Percentiles rank a stretch among this genome's conserved stretches.
These are phyloP conservation scores for Moniliella sp. DNA, from an alignment of 1,284 basidiomycete species.

Conservation along the genomic window DNA sequence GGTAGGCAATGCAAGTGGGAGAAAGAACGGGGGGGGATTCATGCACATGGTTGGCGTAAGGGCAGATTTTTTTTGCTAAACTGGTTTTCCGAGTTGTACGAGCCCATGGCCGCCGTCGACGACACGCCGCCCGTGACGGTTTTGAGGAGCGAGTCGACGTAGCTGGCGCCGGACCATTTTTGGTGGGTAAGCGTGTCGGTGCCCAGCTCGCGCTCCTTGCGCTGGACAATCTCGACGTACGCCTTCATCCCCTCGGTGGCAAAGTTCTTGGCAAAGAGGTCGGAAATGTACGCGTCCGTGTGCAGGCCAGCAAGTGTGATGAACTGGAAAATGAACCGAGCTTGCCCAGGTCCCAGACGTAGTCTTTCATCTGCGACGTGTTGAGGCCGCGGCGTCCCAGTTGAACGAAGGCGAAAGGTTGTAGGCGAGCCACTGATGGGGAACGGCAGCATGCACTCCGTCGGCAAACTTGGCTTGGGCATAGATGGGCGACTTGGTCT, in stretches of 20 bases:
- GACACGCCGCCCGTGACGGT: slow-evolving; percentile 23
- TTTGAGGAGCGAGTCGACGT: slow-evolving; percentile 28
- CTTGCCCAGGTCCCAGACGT: slow-evolving; percentile 28
- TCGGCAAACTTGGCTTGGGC: slow-evolving; percentile 60
- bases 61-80: slow-evolving; percentile 23
- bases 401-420: slow-evolving; percentile 84
- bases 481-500: slow-evolving; percentile 65
- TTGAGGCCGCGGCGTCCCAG: slow-evolving; percentile 66
- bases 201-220: slow-evolving; percentile 30
- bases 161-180: slow-evolving; percentile 28
- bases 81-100: slow-evolving; percentile 15
- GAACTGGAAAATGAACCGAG: slow-evolving; percentile 32
- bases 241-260: slow-evolving; percentile 40
- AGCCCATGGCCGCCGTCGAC: slow-evolving; percentile 25
- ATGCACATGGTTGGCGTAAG: no score
- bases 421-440: slow-evolving; percentile 70
- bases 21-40: no score
- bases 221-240: slow-evolving; percentile 28
- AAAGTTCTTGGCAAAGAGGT: slow-evolving; percentile 38
- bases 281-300: slow-evolving; percentile 19
- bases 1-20: no score
- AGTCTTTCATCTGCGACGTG: slow-evolving; percentile 25
- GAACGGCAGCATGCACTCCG: slow-evolving; percentile 50
- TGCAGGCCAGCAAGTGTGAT: slow-evolving; percentile 33
- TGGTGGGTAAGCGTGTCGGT: slow-evolving; percentile 29